Conservation (phyloP, 2,329 filamentous ascomycete genomes). For the Microcyclospora tardicrescens region DNA sequence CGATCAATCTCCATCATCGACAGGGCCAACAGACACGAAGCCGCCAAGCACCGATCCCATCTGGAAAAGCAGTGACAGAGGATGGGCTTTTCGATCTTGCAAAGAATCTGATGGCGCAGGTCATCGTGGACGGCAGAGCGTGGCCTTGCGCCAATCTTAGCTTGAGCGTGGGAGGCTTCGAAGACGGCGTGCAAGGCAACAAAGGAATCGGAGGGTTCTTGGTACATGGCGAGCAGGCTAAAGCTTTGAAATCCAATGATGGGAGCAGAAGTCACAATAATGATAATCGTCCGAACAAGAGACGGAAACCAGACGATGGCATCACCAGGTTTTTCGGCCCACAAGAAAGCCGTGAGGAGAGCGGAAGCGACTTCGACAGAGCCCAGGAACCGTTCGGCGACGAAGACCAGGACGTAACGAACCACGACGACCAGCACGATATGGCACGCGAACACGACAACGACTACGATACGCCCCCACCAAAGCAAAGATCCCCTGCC, state of each 20-base stretch:
- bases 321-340: slow-evolving; percentile 25
- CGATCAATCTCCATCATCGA: slow-evolving; percentile 72
- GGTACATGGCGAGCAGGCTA: slow-evolving; percentile 50
- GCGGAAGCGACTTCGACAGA: slow-evolving; percentile 2
- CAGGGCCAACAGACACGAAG: slow-evolving; percentile 62
- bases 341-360: slow-evolving; percentile 7
- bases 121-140: slow-evolving; percentile 61
- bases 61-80: slow-evolving; percentile 62
- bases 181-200: slow-evolving; percentile 74
- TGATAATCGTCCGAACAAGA: slow-evolving; percentile 21
- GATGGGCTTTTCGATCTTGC: slow-evolving; percentile 59
- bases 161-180: slow-evolving; percentile 79
- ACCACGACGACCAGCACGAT: slow-evolving; percentile 1
- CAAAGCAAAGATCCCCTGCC: not conserved
- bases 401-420: slow-evolving; percentile 1
- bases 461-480: not conserved
- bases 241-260: slow-evolving; percentile 25
- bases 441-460: slow-evolving; percentile 1
- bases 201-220: slow-evolving; percentile 77
- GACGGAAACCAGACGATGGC: slow-evolving; percentile 22
- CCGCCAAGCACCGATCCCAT: slow-evolving; percentile 62
- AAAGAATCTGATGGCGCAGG: slow-evolving; percentile 62
- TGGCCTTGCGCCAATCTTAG: slow-evolving; percentile 92
- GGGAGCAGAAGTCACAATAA: slow-evolving; percentile 2
- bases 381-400: slow-evolving; percentile 6